Conservation (phyloP, 2,329 filamentous ascomycete species). For the Coleophoma crateriformis region DNA sequence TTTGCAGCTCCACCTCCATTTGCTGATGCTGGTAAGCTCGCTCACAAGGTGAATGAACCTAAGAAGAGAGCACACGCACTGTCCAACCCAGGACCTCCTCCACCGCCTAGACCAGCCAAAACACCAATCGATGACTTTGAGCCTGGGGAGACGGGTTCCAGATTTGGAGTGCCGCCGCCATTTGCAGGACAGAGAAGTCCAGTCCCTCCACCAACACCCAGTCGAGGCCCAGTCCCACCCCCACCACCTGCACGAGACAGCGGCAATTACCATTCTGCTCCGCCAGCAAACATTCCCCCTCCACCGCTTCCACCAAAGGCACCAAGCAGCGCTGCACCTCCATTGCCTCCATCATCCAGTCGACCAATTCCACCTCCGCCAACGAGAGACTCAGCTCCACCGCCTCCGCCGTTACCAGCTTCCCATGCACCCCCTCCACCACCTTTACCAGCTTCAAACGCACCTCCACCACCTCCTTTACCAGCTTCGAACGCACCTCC, state of each 20-base stretch:
- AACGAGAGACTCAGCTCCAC: constrained; percentile 23
- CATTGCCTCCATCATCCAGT: constrained; percentile 43
- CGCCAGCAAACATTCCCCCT: constrained; percentile 24
- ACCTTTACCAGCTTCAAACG: constrained; percentile 21
- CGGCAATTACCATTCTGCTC: constrained; percentile 40
- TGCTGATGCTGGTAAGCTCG: constrained; percentile 84
- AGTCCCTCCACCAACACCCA: constrained; percentile 70
- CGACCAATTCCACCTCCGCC: constrained; percentile 49
- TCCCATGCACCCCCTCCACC: constrained; percentile 29
- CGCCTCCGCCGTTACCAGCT: constrained; percentile 17
- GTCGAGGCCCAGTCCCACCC: constrained; percentile 65
- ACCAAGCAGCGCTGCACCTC: constrained; percentile 37
- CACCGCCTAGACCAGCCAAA: constrained; percentile 65
- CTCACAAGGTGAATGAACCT: constrained; percentile 44
- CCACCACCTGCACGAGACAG: constrained; percentile 51
- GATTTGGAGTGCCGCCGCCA: constrained; percentile 74
- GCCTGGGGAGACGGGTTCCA: constrained; percentile 38
- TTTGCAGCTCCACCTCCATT: constrained; percentile 86
- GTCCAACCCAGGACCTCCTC: constrained; percentile 49
- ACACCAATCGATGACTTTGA: constrained; percentile 62
- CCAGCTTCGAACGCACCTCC: constrained; percentile 26
- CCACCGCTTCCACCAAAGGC: constrained; percentile 11
- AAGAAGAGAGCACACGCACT: constrained; percentile 39
- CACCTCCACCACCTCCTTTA: constrained; percentile 30
- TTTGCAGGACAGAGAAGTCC: constrained; percentile 63